These are phyloP conservation scores for Lotmaria passim DNA, from an alignment of 208 protist genomes.

Conservation along the genomic window DNA sequence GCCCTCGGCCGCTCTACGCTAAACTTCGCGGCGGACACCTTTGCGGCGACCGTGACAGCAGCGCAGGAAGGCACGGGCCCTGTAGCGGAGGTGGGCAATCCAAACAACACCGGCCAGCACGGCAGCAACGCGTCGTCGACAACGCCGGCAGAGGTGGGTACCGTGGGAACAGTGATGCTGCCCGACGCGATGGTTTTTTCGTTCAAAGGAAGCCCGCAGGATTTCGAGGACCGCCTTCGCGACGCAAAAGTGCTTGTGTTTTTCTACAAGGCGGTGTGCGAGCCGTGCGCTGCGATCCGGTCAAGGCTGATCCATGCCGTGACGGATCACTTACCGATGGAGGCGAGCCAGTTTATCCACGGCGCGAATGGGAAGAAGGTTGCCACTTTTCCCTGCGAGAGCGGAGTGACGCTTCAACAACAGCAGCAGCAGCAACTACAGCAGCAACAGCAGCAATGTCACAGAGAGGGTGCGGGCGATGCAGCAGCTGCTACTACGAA, in stretches of 20 bases:
- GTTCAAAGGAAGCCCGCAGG: conserved; percentile 47
- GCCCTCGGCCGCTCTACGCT: conserved; percentile 9
- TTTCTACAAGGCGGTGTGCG: conserved; percentile 80
- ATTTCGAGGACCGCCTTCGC: conserved; percentile 53
- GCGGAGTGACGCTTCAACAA: too few relatives aligned
- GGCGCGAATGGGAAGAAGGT: not conserved
- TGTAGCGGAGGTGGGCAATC: not conserved
- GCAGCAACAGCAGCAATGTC: not conserved
- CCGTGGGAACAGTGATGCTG: conserved; percentile 8
- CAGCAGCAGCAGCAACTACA: not conserved
- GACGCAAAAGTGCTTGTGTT: conserved; percentile 62
- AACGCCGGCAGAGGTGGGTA: not conserved
- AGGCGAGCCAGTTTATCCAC: not conserved
- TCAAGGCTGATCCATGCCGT: conserved; percentile 47
- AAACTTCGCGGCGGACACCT: conserved; percentile 3
- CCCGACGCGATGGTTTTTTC: conserved; percentile 36
- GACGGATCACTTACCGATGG: conserved; percentile 23
- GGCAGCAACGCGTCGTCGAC: not conserved
- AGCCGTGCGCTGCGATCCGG: conserved; percentile 62
- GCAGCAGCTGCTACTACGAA: not conserved
- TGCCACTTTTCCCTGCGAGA: not conserved
- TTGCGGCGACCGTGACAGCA: not conserved
- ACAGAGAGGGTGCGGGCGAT: not conserved
- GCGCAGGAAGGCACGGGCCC: not conserved
- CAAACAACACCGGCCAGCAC: not conserved